A percentile compares a stretch with the other conserved stretches of the same genome.
Evolutionary conservation across 805 yeast species (phyloP).

Genomic region (Dipodascopsis uninucleata): DNA sequence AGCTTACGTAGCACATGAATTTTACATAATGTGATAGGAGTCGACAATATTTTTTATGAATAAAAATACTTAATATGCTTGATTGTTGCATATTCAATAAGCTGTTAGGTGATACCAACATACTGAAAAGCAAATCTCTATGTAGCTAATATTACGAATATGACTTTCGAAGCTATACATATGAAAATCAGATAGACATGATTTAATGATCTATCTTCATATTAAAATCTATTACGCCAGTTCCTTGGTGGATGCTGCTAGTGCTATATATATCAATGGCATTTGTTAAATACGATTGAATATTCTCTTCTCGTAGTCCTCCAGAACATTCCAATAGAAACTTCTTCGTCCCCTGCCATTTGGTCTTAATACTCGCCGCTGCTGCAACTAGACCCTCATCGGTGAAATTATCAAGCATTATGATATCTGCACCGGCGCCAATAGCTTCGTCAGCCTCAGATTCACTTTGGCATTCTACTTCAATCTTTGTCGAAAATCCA

Average conservation of each 20-base stretch:
- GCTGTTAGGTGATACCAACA: too few species aligned
- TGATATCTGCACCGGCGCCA: slow-evolving; percentile 89
- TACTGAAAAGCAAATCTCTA: too few species aligned
- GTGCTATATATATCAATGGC: slow-evolving; percentile 89
- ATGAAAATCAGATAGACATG: too few species aligned
- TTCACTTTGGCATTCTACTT: slow-evolving; percentile 85
- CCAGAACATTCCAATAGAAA: slow-evolving; percentile 89
- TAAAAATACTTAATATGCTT: too few species aligned
- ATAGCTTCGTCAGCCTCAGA: slow-evolving; percentile 90
- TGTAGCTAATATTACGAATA: too few species aligned
- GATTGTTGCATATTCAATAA: too few species aligned
- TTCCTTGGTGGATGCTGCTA: slow-evolving; percentile 89
- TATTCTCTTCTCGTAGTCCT: slow-evolving; percentile 71
- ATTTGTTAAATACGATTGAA: slow-evolving; percentile 61
- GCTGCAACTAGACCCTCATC: slow-evolving; percentile 62
- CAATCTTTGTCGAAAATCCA: slow-evolving; percentile 87
- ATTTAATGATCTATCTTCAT: slow-evolving; percentile 55
- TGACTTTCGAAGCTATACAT: too few species aligned
- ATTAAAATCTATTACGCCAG: slow-evolving; percentile 75
- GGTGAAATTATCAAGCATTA: slow-evolving; percentile 87
- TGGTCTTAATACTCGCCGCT: slow-evolving; percentile 57
- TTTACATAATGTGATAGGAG: too few species aligned
- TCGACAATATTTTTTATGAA: too few species aligned
- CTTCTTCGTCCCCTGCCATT: slow-evolving; percentile 45
- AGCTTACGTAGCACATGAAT: too few species aligned